Evolutionary conservation across 768 basidiomycete species (phyloP), one percentile per base, ranked within the genome.

Genomic region (Tylopilus cervinicoccineus): DNA sequence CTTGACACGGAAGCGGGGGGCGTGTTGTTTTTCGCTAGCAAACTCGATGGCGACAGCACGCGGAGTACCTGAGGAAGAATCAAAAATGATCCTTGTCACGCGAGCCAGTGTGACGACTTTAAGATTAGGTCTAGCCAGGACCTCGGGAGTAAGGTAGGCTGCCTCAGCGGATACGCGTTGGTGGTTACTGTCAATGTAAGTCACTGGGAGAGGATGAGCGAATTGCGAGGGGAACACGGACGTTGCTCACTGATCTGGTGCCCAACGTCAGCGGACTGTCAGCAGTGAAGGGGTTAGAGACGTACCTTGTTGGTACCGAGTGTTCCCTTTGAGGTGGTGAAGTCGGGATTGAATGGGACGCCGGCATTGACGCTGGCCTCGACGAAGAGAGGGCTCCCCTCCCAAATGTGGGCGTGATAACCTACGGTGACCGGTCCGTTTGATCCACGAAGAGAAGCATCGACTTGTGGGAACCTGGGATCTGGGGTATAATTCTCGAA

Each of bases 41-140:
- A 83, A 84, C 50, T 86, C 81, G 37, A 85, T 83, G 2, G 81
- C 84, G 7, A 76, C 66, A 2, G 82, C 84, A 17, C 76, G 76
- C 4, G 72, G 72, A 2, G 59, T 63, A 13, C 65, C 65, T 2
- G 63, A 58, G 5, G 62, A 60, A 13, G 59, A 65, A 17, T 83
- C 76, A 53, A 84, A 81, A 4, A 86, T 45, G 13, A 89, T 63
- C 26, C 72, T 77, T 12, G 81, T 84, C 3, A 78, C 83, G 7
- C 72, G 73, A 0, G 83, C 78, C 40, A 74, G 66, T 19, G 77
- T 75, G 3, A 76, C 76, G 17, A 89, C 77, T 23, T 72, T 83
- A 22, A 89, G 71, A 53, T 88, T 88, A 6, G 78, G 78, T 31
- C 86, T 73, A 5, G 73, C 70, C 6, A 88, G 73, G 4, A 87